These are phyloP conservation scores for Biscogniauxia marginata DNA, from an alignment of 2,329 filamentous ascomycete genomes.

Conservation along the genomic window DNA sequence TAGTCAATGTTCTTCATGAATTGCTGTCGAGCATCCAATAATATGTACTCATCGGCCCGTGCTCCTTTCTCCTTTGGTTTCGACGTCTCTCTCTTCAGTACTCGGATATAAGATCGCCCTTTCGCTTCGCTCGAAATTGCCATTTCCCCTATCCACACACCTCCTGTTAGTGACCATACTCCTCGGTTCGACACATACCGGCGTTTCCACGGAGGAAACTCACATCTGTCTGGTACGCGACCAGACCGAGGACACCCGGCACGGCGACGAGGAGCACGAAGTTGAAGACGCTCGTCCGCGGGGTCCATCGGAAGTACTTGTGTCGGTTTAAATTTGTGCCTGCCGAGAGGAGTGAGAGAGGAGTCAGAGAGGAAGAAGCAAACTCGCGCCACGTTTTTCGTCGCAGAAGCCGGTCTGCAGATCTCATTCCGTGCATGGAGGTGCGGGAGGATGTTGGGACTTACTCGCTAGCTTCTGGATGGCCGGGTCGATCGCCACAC, in stretches of 20 bases:
- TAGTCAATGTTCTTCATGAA: constrained; percentile 21
- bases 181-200: neutral
- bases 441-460: constrained; percentile 21
- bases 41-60: constrained; percentile 42
- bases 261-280: constrained; percentile 75
- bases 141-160: constrained; percentile 68
- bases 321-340: constrained; percentile 82
- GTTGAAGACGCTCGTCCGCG: constrained; percentile 74
- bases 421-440: neutral
- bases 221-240: constrained; percentile 83
- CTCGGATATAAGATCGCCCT: constrained; percentile 80
- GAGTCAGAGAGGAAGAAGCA: neutral
- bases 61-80: neutral
- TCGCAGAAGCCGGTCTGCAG: no score
- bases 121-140: constrained; percentile 82
- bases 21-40: constrained; percentile 26
- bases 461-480: constrained; percentile 46
- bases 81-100: constrained; percentile 48
- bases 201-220: constrained; percentile 43
- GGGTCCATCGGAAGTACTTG: constrained; percentile 95
- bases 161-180: constrained; percentile 17
- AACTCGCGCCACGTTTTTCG: no score
- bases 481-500: constrained; percentile 47
- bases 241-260: constrained; percentile 66
- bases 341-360: constrained; percentile 37